Percentiles rank a stretch among this genome's conserved stretches.
These are phyloP conservation scores for Blastomyces emzantsi DNA, from an alignment of 2,329 filamentous ascomycete genomes.

Conservation along the genomic window DNA sequence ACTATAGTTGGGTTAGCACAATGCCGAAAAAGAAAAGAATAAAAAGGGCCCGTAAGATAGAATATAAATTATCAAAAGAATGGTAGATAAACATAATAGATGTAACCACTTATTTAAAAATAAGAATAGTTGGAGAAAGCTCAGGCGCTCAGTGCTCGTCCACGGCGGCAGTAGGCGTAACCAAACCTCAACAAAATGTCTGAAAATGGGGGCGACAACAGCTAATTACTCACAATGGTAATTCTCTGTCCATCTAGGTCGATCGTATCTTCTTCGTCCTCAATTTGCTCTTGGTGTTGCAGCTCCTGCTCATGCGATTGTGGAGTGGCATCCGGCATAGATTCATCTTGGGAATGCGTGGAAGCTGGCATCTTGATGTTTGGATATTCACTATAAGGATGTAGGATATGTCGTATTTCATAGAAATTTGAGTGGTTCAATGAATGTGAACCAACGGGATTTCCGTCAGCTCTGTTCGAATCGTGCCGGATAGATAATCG, in stretches of 20 bases:
- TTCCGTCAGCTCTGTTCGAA: not conserved
- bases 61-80: not conserved
- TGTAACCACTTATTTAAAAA: too few relatives aligned
- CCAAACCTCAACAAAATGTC: not conserved
- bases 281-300: slow-evolving; percentile 37
- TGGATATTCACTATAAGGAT: not conserved
- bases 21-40: not conserved
- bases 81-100: not conserved
- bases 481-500: not conserved
- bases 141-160: not conserved
- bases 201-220: not conserved
- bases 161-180: not conserved
- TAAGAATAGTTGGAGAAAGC: not conserved
- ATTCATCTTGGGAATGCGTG: slow-evolving; percentile 34
- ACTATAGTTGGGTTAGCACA: slow-evolving; percentile 40
- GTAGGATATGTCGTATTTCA: not conserved
- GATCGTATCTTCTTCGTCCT: slow-evolving; percentile 39
- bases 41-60: not conserved
- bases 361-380: slow-evolving; percentile 29
- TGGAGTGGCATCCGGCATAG: slow-evolving; percentile 32
- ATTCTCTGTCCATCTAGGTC: slow-evolving; percentile 46
- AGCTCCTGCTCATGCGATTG: slow-evolving; percentile 16
- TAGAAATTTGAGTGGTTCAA: not conserved
- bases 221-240: slow-evolving; percentile 44
- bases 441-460: not conserved